Conservation (phyloP, 805 yeast species). For the Zygosaccharomyces siamensis region DNA sequence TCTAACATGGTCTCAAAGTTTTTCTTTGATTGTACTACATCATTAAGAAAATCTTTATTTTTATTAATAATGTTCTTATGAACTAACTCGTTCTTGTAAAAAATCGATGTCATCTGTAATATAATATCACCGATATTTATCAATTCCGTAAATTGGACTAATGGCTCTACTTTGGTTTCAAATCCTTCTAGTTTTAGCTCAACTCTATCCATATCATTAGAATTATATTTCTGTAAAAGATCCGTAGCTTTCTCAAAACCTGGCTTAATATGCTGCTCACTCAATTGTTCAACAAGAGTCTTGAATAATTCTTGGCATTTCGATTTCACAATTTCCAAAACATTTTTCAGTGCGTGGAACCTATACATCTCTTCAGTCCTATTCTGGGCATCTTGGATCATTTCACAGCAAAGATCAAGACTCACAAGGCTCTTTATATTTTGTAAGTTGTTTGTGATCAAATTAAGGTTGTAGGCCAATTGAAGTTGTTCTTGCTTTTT, state of each 20-base stretch:
- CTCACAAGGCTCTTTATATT: constrained; percentile 73
- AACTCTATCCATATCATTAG: constrained; percentile 39
- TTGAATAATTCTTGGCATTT: constrained; percentile 61
- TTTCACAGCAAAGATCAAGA: constrained; percentile 69
- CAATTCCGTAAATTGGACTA: constrained; percentile 80
- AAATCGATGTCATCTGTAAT: constrained; percentile 86
- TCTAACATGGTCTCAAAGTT: constrained; percentile 77
- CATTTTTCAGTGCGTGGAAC: constrained; percentile 37
- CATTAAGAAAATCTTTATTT: constrained; percentile 71
- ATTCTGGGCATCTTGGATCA: constrained; percentile 62
- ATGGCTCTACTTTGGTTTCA: constrained; percentile 60
- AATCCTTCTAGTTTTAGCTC: constrained; percentile 34
- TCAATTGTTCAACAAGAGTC: constrained; percentile 55
- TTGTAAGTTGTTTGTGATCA: constrained; percentile 68
- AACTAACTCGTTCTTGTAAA: constrained; percentile 79
- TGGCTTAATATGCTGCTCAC: constrained; percentile 68
- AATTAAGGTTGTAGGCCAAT: constrained; percentile 74
- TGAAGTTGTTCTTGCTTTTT: constrained; percentile 40
- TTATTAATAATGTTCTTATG: constrained; percentile 52
- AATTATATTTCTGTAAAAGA: constrained; percentile 67
- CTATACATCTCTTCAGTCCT: constrained; percentile 55
- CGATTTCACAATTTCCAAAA: constrained; percentile 27
- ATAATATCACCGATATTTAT: constrained; percentile 91
- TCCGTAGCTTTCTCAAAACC: constrained; percentile 81
- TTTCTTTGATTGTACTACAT: constrained; percentile 73